Conservation (phyloP, 805 yeast genomes). For the Wickerhamia fluorescens region DNA sequence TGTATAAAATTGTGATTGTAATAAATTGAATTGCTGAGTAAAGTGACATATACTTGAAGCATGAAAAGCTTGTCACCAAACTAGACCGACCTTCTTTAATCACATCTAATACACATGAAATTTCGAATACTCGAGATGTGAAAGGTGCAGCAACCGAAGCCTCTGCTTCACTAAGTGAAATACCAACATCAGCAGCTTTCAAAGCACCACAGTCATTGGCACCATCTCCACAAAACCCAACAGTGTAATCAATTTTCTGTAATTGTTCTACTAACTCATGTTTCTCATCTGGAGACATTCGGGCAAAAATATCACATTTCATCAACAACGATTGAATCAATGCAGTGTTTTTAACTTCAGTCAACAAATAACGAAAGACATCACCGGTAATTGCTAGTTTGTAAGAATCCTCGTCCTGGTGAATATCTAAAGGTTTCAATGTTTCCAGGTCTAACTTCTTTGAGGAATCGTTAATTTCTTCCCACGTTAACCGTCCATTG, state of each 20-base stretch:
- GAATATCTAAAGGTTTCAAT: constrained; percentile 39
- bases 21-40: constrained; percentile 95
- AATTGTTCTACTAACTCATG: constrained; percentile 89
- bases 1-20: constrained; percentile 77
- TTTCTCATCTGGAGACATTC: constrained; percentile 99
- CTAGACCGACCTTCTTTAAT: constrained; percentile 94
- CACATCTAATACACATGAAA: constrained; percentile 86
- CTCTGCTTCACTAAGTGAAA: constrained; percentile 93
- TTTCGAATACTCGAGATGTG: constrained; percentile 84
- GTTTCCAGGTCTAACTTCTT: constrained; percentile 58
- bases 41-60: constrained; percentile 96
- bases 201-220: constrained; percentile 99
- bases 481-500: constrained; percentile 46
- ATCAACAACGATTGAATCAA: constrained; percentile 54
- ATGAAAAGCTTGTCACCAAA: constrained; percentile 88
- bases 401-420: constrained; percentile 35
- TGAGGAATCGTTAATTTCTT: constrained; percentile 55
- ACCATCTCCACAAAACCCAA: constrained; percentile 98
- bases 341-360: constrained; percentile 36
- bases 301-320: constrained; percentile 74
- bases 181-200: constrained; percentile 96
- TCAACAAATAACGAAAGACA: constrained; percentile 71
- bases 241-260: constrained; percentile 81
- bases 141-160: constrained; percentile 99
- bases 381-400: constrained; percentile 90